Conservation (phyloP, 2,329 filamentous ascomycete species). For the Lasiodiplodia hormozganensis region DNA sequence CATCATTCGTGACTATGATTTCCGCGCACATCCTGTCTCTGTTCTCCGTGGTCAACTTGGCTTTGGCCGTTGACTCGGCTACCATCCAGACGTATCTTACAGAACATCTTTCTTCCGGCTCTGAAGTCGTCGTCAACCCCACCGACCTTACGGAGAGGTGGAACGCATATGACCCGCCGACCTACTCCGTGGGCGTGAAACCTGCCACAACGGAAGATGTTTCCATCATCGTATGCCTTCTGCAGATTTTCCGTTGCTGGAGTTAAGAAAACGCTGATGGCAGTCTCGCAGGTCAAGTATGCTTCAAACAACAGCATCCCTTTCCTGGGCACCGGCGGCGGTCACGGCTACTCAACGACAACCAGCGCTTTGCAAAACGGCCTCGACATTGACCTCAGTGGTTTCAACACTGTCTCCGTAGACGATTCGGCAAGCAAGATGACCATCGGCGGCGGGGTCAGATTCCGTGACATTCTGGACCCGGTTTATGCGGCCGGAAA, state of each 20-base stretch:
- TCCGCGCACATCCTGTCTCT: neutral
- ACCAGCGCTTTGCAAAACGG: slow-evolving; percentile 38
- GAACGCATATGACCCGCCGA: neutral
- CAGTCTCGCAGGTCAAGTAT: neutral
- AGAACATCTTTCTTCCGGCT: neutral
- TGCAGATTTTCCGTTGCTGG: neutral
- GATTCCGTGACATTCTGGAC: slow-evolving; percentile 38
- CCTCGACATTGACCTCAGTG: slow-evolving; percentile 42
- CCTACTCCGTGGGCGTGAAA: neutral
- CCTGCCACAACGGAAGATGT: neutral
- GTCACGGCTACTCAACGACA: slow-evolving; percentile 43
- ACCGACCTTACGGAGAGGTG: neutral
- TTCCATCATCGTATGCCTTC: neutral
- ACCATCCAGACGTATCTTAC: neutral
- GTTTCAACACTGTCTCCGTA: slow-evolving; percentile 38
- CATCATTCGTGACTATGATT: neutral
- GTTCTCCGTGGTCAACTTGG: neutral
- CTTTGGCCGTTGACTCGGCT: neutral
- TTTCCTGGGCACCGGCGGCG: slow-evolving; percentile 45
- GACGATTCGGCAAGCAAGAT: slow-evolving; percentile 35
- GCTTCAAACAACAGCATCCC: slow-evolving; percentile 33
- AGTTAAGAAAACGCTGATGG: neutral
- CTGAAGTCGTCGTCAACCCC: neutral
- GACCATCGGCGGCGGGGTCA: slow-evolving; percentile 38
- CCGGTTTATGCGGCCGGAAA: slow-evolving; percentile 40